Base-by-base conservation (phyloP, 306 rosid species). In the Glycine soja region DNA sequence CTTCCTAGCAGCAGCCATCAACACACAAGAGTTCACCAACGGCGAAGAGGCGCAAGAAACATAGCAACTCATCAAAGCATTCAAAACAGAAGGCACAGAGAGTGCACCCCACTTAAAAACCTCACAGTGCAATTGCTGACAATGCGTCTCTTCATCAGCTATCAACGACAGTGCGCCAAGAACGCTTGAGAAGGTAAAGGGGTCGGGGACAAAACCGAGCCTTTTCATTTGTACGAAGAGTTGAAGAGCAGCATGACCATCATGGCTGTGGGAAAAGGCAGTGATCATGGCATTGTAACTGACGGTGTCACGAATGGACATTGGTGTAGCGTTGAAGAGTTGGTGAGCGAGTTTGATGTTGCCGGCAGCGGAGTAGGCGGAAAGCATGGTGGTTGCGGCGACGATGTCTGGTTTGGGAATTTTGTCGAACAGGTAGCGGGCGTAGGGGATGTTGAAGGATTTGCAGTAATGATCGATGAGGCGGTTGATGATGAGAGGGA, bases 201-300 rank as follows among this genome's bases (percentile, higher is more conserved):
- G 53, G 71, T 88, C 89, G 4, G 89, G 88, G 0, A 48, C 14
- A 81, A 85, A 86, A 7, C 62, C 76, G 2, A 32, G 38, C 52
- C 74, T 67, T 80, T 64, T 86, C 91, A 88, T 86, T 10, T 81
- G 76, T 3, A 72, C 1, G 4, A 81, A 86, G 64, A 88, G 85
- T 11, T 76, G 48, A 14, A 88, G n/a, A 0, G 88, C 89, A 0
- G 89, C 86, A 10, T 81, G 88, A 12, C 91, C 91, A 15, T 88
- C 86, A 0, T 51, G 46, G 13, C 76, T 45, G 36, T 76, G 89
- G 3, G 89, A 88, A 59, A 69, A 88, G 0, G 88, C 86, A 0
- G 87, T 88, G 79, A 88, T 86, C 91, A 88, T 85, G 72, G 91
- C 89, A n/a, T 88, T 88, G 81, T 88, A 88, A 47, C 84, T 69